Evolutionary conservation across 1,284 basidiomycete genomes (phyloP).

Genomic region (Rhodotorula sp.): DNA sequence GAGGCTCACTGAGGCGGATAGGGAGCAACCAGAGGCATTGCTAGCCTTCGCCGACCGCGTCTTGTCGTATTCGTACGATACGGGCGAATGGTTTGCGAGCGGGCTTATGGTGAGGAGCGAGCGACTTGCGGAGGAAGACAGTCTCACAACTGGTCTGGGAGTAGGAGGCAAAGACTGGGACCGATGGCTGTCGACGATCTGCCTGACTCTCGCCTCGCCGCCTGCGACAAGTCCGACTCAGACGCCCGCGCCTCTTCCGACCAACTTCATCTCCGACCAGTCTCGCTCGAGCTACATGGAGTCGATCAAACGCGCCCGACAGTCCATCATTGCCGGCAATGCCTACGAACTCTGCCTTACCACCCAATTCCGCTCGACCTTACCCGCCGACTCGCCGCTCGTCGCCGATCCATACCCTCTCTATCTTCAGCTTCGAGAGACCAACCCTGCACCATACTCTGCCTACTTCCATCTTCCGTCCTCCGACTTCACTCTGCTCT

Average conservation of each 20-base stretch:
- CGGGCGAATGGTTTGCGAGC: conserved; percentile 51
- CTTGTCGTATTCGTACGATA: conserved; percentile 50
- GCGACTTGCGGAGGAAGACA: neutral
- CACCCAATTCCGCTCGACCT: conserved; percentile 58
- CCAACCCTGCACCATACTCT: conserved; percentile 89
- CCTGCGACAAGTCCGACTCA: conserved; percentile 23
- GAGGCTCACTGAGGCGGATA: too few relatives aligned
- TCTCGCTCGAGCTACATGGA: conserved; percentile 61
- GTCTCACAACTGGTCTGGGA: conserved; percentile 37
- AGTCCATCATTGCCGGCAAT: conserved; percentile 79
- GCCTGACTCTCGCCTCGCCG: neutral
- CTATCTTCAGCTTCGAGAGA: conserved; percentile 60
- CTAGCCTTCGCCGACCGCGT: conserved; percentile 51
- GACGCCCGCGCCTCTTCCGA: conserved; percentile 3
- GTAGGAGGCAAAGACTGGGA: conserved; percentile 35
- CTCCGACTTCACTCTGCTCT: conserved; percentile 67
- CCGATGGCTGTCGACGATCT: conserved; percentile 18
- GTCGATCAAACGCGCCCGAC: conserved; percentile 65
- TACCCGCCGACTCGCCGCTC: conserved; percentile 28
- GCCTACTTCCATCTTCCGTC: conserved; percentile 72
- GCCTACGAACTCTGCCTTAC: conserved; percentile 97
- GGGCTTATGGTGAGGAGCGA: conserved; percentile 45
- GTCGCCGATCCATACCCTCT: conserved; percentile 45
- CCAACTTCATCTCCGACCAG: conserved; percentile 45
- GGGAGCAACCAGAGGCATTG: conserved; percentile 48